Base-by-base conservation (phyloP, 805 yeast species). In the Yarrowia hollandica region DNA sequence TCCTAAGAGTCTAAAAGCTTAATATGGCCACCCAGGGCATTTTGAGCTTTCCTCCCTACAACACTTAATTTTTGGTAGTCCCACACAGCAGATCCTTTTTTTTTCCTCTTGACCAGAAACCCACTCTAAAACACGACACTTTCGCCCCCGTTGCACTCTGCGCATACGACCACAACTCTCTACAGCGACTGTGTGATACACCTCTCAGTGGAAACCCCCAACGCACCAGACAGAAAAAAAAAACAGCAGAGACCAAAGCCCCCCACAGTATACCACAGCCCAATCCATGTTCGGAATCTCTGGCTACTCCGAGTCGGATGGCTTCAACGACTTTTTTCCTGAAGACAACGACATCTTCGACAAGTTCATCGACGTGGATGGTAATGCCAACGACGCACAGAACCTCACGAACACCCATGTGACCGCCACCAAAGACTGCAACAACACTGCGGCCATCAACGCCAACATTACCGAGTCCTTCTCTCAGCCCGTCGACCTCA, bases 341-440 rank as follows among this genome's bases (percentile, higher is more conserved):
- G 58, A 52, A 23, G 58, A 52, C 58, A 52, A 52, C 26, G 58
- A 52, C 34, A 35, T 52, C 26, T 52, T 52, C 58, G 58, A 52
- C 58, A 35, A 37, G 42, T 52, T 52, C 44, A 52, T 52, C 35
- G 55, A 48, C 22, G 55, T 48, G 34, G 55, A 48, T 22, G 55
- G 55, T 3, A 48, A 48, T 22, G 39, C 55, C 33, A 48, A 48
- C 55, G 55, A 31, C 55, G 11, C 35, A 5, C 25, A 14, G 18
- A 31, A n/a, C 31, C 21, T 10, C 22, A n/a, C 44, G 25, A 26
- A 52, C 44, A 50, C 57, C 57, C 54, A 46, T 46, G 54, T 46
- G 18, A 31, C 28, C 25, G 37, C 26, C 39, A n/a, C 42, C 34
- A 25, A 26, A 11, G 31, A 25, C 37, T 3, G 22, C 34, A n/a